Evolutionary conservation across 2,329 filamentous ascomycete species (phyloP).

Genomic region (Colletotrichum trifolii): DNA sequence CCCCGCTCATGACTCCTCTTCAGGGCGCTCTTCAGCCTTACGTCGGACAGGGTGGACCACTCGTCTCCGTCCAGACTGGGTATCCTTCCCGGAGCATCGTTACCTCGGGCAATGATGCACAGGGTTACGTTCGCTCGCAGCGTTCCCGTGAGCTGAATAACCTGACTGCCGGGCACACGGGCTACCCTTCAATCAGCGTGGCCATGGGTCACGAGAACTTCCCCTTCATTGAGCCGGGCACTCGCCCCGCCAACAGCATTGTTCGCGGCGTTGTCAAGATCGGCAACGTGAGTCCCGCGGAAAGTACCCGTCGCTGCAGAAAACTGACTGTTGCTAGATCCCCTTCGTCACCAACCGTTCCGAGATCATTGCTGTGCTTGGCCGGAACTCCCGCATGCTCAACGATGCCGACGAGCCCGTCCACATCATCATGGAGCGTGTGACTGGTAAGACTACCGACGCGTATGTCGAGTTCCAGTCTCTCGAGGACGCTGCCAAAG

Average conservation of each 20-base stretch:
- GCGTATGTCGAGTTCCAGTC: conserved; percentile 68
- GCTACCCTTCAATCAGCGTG: conserved; percentile 47
- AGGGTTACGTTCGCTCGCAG: conserved; percentile 38
- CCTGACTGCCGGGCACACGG: conserved; percentile 47
- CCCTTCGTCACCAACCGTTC: conserved; percentile 64
- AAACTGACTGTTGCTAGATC: conserved; percentile 54
- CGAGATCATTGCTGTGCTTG: conserved; percentile 69
- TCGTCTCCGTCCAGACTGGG: conserved; percentile 24
- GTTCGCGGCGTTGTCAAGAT: conserved; percentile 60
- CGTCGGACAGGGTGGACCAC: not conserved
- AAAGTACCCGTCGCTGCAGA: not conserved
- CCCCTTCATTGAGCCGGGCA: conserved; percentile 57
- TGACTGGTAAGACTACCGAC: conserved; percentile 71
- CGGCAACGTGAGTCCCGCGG: conserved; percentile 53
- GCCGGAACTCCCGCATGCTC: conserved; percentile 66
- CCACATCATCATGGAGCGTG: conserved; percentile 74
- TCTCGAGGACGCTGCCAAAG: conserved; percentile 63
- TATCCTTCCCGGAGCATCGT: conserved; percentile 5
- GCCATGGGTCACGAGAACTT: conserved; percentile 55
- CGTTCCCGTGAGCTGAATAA: conserved; percentile 52
- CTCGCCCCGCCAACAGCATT: conserved; percentile 31
- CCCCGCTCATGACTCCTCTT: not conserved
- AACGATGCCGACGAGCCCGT: conserved; percentile 66
- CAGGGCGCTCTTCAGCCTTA: conserved; percentile 9
- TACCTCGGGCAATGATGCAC: not conserved